Evolutionary conservation across 208 protist species (phyloP), one percentile per base, ranked within the genome.

Genomic region (Wallacemonas sp.): DNA sequence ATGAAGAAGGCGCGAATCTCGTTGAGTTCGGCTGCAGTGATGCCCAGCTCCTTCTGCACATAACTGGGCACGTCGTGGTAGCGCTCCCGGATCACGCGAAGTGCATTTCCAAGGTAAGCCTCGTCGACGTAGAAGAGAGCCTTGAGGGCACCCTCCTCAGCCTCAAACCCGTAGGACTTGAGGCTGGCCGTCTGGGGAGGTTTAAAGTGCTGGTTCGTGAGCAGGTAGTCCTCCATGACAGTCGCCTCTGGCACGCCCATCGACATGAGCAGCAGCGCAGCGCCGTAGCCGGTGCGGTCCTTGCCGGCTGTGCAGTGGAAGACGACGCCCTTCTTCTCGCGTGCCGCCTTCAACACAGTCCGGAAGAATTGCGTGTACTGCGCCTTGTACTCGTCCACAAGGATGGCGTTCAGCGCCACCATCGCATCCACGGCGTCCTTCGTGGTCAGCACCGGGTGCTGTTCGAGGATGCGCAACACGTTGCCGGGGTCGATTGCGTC

Each of bases 271-370:
- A 87, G 61, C 38, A 87, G 65, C 17, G 81, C 81, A 19, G 72
- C 67, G 11, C 57, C 77, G 38, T 81, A 38, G 17, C 81, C 81
- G 2, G 81, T 83, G 19, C 81, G 67, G 57, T 87, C 81, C 44
- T 83, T 87, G 3, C 81, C 77, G 0, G 74, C 77, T 0, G 72
- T 83, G 56, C 81, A 87, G 65, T 83, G 81, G 21, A 87, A 79
- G 2, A 83, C 52, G 14, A 68, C 55, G 16, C 74, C 74, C 43
- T 74, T 74, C 2, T 65, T 72, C 12, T 68, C 44, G 23, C 46
- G 41, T n/a, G 48, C 46, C 2, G 8, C 30, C 6, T 24, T 36
- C 32, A 85, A 43, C 4, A 81, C 43, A 1, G 71, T 14, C 2
- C 65, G 16, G 49, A 85, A 81, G 49, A 85, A 80, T 8, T 11